Conservation (phyloP, 1,284 basidiomycete genomes). For the Takashimella koratensis region DNA sequence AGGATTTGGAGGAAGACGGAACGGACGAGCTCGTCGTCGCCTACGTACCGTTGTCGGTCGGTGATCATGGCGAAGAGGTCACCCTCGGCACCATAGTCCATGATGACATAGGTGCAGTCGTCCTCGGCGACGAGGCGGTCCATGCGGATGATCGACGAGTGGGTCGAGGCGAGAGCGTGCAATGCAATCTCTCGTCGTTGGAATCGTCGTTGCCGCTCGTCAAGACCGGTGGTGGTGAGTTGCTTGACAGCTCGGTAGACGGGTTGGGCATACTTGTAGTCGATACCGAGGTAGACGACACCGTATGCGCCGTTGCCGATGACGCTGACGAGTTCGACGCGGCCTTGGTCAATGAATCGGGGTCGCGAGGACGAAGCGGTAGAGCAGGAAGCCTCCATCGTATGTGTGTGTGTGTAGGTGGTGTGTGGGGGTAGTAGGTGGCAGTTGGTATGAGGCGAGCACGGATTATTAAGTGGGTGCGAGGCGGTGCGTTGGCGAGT, state of each 20-base stretch:
- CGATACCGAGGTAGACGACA: constrained; percentile 85
- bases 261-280: constrained; percentile 54
- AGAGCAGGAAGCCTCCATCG: constrained; percentile 13
- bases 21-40: constrained; percentile 77
- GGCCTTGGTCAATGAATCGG: constrained; percentile 65
- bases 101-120: constrained; percentile 58
- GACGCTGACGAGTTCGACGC: constrained; percentile 81
- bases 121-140: constrained; percentile 76
- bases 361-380: constrained; percentile 20
- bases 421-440: not conserved
- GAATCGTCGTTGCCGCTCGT: constrained; percentile 71
- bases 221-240: constrained; percentile 56
- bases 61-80: constrained; percentile 82
- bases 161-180: constrained; percentile 60
- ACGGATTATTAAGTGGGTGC: not conserved
- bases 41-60: constrained; percentile 61
- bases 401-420: not conserved
- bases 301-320: constrained; percentile 95
- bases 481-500: not conserved
- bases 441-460: not conserved
- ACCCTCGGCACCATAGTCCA: constrained; percentile 74
- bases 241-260: constrained; percentile 83
- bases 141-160: constrained; percentile 80
- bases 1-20: constrained; percentile 87
- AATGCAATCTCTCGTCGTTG: constrained; percentile 68